Percentiles rank a stretch among this genome's conserved stretches.
These are phyloP conservation scores for Lipomyces orientalis DNA, from an alignment of 805 yeast species.

Conservation along the genomic window DNA sequence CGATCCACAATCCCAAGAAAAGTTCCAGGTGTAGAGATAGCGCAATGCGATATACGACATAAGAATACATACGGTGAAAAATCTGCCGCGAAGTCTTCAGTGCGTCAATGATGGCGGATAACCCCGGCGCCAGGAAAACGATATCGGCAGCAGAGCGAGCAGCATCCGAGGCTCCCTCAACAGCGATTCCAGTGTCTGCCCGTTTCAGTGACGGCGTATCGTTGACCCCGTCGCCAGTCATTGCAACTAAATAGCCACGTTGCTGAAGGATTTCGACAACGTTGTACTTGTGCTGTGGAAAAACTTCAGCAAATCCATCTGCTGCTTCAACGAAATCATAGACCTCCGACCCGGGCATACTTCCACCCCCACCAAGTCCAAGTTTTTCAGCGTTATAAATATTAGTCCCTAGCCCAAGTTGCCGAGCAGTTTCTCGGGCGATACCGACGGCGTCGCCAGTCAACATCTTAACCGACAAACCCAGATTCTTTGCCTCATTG, in stretches of 20 bases:
- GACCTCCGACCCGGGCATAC: conserved; percentile 68
- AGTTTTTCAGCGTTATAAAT: conserved; percentile 95
- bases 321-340: conserved; percentile 81
- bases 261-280: conserved; percentile 67
- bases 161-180: conserved; percentile 52
- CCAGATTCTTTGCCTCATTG: conserved; percentile 85
- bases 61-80: conserved; percentile 99
- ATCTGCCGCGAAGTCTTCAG: conserved; percentile 91
- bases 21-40: conserved; percentile 91
- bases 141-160: conserved; percentile 53
- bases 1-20: conserved; percentile 96
- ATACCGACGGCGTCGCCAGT: conserved; percentile 99
- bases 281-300: conserved; percentile 69
- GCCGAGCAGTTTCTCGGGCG: conserved; percentile 98
- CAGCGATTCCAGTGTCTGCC: conserved; percentile 89
- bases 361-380: conserved; percentile 86
- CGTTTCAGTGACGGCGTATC: conserved; percentile 69
- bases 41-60: conserved; percentile 98
- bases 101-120: conserved; percentile 66
- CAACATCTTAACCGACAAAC: conserved; percentile 95
- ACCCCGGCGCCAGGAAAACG: conserved; percentile 61
- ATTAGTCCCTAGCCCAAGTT: conserved; percentile 95
- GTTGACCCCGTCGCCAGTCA: conserved; percentile 72
- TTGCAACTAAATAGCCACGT: conserved; percentile 67
- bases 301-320: conserved; percentile 85